Conservation (phyloP, 148 eudicot genomes). For the Nepenthes gracilis region DNA sequence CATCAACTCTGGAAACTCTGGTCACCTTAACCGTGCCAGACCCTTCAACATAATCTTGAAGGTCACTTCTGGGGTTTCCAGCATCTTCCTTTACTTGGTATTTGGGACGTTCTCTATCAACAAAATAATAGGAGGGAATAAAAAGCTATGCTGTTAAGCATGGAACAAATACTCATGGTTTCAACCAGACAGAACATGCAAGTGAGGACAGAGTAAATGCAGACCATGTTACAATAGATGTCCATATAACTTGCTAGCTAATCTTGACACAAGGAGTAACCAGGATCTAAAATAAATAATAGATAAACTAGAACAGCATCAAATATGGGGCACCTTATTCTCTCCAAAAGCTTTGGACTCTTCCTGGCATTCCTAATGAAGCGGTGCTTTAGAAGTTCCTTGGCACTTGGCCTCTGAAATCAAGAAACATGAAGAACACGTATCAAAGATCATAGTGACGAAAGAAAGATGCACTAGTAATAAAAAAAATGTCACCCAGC, state of each 20-base stretch:
- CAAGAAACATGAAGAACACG: constrained; percentile 5
- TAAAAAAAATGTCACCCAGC: not conserved
- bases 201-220: not conserved
- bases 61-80: constrained; percentile 45
- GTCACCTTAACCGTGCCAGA: constrained; percentile 73
- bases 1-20: constrained; percentile 48
- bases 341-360: constrained; percentile 83
- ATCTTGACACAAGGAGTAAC: not conserved
- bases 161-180: not conserved
- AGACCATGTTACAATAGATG: not conserved
- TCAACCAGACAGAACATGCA: not conserved
- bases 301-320: not conserved
- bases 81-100: constrained; percentile 61
- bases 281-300: not conserved
- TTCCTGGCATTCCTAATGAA: constrained; percentile 79
- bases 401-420: constrained; percentile 90
- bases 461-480: not conserved
- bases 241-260: too few species aligned
- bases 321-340: constrained; percentile 53
- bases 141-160: not conserved
- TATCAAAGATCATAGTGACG: not conserved
- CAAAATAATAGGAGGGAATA: not conserved
- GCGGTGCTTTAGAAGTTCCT: constrained; percentile 82
- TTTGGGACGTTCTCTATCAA: constrained; percentile 75
- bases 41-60: constrained; percentile 47